These are phyloP conservation scores for Solanum ossicruentum DNA, from an alignment of 257 asterid species.

Conservation along the genomic window DNA sequence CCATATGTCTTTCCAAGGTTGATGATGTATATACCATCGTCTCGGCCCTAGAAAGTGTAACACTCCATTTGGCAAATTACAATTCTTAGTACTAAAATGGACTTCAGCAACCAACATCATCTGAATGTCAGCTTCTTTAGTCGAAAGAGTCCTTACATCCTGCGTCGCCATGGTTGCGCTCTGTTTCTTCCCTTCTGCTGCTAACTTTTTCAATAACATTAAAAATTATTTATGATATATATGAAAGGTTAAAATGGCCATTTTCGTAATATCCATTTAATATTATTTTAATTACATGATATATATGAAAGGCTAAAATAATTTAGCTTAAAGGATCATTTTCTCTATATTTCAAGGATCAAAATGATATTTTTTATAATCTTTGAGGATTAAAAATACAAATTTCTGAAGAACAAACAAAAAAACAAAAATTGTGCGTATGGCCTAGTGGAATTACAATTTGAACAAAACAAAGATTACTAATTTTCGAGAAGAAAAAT, in stretches of 20 bases:
- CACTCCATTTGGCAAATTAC: conserved; percentile 14
- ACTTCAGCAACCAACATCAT: conserved; percentile 13
- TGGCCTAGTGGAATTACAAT: background rate
- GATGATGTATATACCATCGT: conserved; percentile 15
- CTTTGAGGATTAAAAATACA: background rate
- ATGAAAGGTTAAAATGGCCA: too few relatives aligned
- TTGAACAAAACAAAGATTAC: background rate
- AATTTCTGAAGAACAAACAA: background rate
- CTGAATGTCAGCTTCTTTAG: conserved; percentile 12
- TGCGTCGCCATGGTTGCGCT: background rate
- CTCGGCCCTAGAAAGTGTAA: conserved; percentile 7
- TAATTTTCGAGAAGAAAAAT: background rate
- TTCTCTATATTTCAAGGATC: background rate
- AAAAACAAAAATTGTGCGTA: background rate
- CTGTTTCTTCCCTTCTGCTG: background rate
- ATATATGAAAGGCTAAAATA: too few relatives aligned
- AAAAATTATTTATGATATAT: too few relatives aligned
- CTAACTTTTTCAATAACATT: background rate
- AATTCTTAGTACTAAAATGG: conserved; percentile 8
- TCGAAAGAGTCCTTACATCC: background rate
- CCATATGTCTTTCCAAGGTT: conserved; percentile 15
- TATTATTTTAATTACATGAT: too few relatives aligned
- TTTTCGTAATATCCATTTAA: too few relatives aligned
- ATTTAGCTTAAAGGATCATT: background rate
- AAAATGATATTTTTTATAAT: background rate